Percentiles rank a stretch among this genome's conserved stretches.
phyloP scores from a whole-genome alignment of 495 filamentous ascomycete species.

The Aspergillus conjunctus region DNA sequence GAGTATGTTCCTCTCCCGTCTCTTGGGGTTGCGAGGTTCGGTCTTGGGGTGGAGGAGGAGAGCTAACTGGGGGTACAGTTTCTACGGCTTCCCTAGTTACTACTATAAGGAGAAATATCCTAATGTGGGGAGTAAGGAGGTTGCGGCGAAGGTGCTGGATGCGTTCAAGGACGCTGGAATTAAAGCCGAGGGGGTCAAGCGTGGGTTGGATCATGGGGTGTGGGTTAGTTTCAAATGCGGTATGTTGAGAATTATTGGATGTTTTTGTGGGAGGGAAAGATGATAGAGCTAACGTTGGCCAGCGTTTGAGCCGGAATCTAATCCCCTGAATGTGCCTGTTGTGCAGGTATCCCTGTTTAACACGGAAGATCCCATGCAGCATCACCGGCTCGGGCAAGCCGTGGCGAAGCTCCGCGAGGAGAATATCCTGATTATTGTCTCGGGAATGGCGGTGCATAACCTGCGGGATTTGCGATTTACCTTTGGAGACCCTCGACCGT shows the following conservation, averaged over 20 bases:
- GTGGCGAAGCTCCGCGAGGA: constrained; percentile 69
- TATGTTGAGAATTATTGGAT: constrained; percentile 29
- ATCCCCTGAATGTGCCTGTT: constrained; percentile 75
- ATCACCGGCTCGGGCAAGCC: constrained; percentile 72
- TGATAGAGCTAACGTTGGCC: not conserved
- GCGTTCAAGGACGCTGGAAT: constrained; percentile 63
- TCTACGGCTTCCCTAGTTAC: constrained; percentile 74
- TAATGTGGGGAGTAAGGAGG: constrained; percentile 62
- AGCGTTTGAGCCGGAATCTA: constrained; percentile 71
- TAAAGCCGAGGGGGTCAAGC: constrained; percentile 59
- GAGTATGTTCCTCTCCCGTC: constrained; percentile 57
- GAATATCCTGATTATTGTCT: constrained; percentile 70
- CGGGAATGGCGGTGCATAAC: constrained; percentile 90
- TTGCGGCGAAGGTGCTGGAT: constrained; percentile 68
- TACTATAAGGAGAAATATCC: constrained; percentile 68
- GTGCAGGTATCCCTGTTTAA: constrained; percentile 80
- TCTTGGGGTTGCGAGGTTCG: too few species aligned
- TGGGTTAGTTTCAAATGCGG: constrained; percentile 71
- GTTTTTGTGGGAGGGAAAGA: not conserved
- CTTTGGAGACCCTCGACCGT: constrained; percentile 45
- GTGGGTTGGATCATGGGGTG: constrained; percentile 82
- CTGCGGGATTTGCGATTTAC: constrained; percentile 63
- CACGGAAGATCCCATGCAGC: constrained; percentile 67
- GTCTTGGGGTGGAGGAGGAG: not conserved
- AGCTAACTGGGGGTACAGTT: constrained; percentile 44